These are phyloP conservation scores for Scleroderma bovista DNA, from an alignment of 768 basidiomycete species.

Conservation along the genomic window DNA sequence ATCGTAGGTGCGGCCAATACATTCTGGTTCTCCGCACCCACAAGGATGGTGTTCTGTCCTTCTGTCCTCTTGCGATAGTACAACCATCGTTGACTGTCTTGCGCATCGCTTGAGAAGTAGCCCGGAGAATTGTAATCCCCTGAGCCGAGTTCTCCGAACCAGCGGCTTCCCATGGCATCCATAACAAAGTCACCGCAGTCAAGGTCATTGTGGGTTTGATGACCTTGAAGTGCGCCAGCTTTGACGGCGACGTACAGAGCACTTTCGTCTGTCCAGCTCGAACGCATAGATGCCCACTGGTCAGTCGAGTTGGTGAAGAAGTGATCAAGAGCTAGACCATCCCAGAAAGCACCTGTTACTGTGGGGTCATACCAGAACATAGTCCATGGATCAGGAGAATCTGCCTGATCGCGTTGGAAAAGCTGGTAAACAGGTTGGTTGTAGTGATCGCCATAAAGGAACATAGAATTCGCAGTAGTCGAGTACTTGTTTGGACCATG, in stretches of 20 bases:
- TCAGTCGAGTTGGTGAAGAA: conserved; percentile 69
- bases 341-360: conserved; percentile 87
- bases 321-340: conserved; percentile 73
- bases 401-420: conserved; percentile 85
- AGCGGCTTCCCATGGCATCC: conserved; percentile 89
- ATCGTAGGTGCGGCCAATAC: conserved; percentile 59
- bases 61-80: conserved; percentile 97
- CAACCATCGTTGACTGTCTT: conserved; percentile 70
- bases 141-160: conserved; percentile 92
- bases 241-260: conserved; percentile 87
- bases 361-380: conserved; percentile 95
- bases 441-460: conserved; percentile 71
- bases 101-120: conserved; percentile 76
- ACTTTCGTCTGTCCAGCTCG: conserved; percentile 84
- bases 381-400: conserved; percentile 77
- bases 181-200: conserved; percentile 94
- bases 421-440: conserved; percentile 70
- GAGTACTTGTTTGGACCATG: conserved; percentile 88
- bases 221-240: conserved; percentile 70
- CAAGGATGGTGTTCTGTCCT: conserved; percentile 91
- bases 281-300: conserved; percentile 90
- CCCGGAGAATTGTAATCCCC: conserved; percentile 71
- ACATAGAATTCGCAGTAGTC: conserved; percentile 83
- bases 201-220: conserved; percentile 94
- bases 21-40: conserved; percentile 74